Evolutionary conservation across 75 land plant species (phyloP), one percentile per base, ranked within the genome.

Genomic region (Azolla pinnata): DNA sequence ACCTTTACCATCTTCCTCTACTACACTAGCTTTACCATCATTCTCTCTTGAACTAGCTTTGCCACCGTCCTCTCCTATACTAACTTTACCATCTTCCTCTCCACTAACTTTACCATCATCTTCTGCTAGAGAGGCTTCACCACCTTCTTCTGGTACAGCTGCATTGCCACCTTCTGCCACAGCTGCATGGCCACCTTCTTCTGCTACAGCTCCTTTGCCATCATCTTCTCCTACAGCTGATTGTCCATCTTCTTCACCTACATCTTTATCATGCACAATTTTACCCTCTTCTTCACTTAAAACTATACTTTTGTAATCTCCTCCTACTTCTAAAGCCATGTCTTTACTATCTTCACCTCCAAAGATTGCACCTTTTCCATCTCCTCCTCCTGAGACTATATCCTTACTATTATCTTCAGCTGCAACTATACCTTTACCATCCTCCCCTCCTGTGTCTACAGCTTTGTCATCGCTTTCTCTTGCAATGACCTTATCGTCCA

Each of bases 181-280:
- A n/a, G 40, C 40, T 35, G 40, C 12, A 5, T 12, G 5, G 40
- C 40, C 40, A 5, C 40, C 5, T 35, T 35, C 40, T 5, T 12
- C 40, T 35, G 40, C 40, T 35, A n/a, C n/a, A n/a, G n/a, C n/a
- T n/a, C n/a, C 40, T 5, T 35, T 35, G 10, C 29, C 54, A 23
- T 52, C 54, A 25, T 21, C 28, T 24, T 52, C 24, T 2, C 28
- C 29, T 7, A 25, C 54, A 2, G 25, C 2, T 21, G 29, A 2
- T 14, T 52, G 26, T 52, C 29, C 54, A 2, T 46, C 49, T 23
- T 46, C 49, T 14, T 4, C 49, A 3, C 68, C 75, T 62, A 74
- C 76, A 29, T 82, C 81, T 24, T 66, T 40, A 46, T 17, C 49
- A 38, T 7, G 14, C 42, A 38, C 14, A 38, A 38, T 7, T 7